Percentiles rank a stretch among this genome's conserved stretches.
Evolutionary conservation across 208 protist genomes (phyloP).

Genomic region (Novymonas esmeraldas): DNA sequence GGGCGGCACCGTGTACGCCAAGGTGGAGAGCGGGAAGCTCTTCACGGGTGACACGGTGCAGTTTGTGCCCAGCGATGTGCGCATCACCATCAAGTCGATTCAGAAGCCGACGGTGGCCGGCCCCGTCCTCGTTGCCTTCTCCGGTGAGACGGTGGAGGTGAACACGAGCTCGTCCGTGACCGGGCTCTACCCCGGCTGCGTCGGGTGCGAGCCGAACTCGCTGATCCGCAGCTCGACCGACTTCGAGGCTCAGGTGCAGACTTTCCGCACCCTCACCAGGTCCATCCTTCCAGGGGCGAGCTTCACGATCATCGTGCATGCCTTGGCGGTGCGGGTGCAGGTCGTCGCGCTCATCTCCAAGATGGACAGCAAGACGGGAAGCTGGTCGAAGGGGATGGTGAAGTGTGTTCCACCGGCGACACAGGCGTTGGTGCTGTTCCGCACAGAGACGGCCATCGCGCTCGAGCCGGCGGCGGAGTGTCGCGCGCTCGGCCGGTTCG

Average conservation of each 20-base stretch:
- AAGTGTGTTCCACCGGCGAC: constrained; percentile 75
- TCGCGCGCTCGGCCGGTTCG: constrained; percentile 77
- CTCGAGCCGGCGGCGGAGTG: constrained; percentile 76
- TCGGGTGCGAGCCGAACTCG: constrained; percentile 52
- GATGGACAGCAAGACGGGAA: constrained; percentile 58
- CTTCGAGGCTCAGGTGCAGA: constrained; percentile 85
- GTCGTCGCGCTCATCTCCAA: constrained; percentile 72
- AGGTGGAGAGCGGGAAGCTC: constrained; percentile 80
- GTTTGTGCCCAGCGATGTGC: constrained; percentile 67
- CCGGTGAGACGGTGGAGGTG: constrained; percentile 80
- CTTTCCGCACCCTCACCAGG: constrained; percentile 63
- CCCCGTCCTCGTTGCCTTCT: constrained; percentile 67
- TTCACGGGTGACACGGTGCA: constrained; percentile 43
- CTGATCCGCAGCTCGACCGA: constrained; percentile 47
- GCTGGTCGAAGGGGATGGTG: constrained; percentile 87
- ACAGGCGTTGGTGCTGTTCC: constrained; percentile 78
- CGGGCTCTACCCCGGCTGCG: constrained; percentile 69
- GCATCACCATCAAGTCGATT: constrained; percentile 55
- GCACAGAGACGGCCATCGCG: constrained; percentile 52
- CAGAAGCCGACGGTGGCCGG: constrained; percentile 58
- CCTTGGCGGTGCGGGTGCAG: constrained; percentile 66
- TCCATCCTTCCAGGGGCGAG: constrained; percentile 69
- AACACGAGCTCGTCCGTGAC: constrained; percentile 47
- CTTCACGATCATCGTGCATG: constrained; percentile 78
- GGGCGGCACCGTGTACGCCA: constrained; percentile 60